Percentiles rank a stretch among this genome's conserved stretches.
phyloP scores from a whole-genome alignment of 2,329 filamentous ascomycete species.

The Emmonsiellopsis sp. region DNA sequence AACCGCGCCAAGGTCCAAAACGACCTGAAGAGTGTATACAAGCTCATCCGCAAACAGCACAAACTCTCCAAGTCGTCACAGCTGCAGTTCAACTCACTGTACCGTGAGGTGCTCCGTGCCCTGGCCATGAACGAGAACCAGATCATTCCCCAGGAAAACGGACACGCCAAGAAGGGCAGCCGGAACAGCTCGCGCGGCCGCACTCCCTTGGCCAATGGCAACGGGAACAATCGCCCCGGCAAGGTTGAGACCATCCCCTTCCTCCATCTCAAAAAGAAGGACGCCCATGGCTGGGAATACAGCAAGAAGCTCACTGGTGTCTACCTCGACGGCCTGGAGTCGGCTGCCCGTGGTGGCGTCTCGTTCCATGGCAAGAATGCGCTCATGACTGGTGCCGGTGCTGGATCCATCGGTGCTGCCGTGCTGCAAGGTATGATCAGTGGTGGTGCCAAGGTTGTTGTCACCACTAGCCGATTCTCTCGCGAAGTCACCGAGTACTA shows the following conservation, averaged over 20 bases:
- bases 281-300: constrained; percentile 94
- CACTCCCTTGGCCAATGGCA: not conserved
- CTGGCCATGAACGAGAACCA: constrained; percentile 97
- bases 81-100: constrained; percentile 90
- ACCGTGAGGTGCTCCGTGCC: constrained; percentile 87
- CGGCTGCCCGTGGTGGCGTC: constrained; percentile 76
- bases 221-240: constrained; percentile 38
- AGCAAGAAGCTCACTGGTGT: constrained; percentile 95
- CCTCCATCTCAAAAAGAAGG: constrained; percentile 94
- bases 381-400: constrained; percentile 96
- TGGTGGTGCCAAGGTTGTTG: constrained; percentile 91
- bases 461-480: constrained; percentile 94
- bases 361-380: constrained; percentile 92
- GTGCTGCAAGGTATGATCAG: constrained; percentile 93
- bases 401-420: constrained; percentile 93
- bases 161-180: constrained; percentile 48
- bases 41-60: constrained; percentile 96
- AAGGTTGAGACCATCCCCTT: constrained; percentile 98
- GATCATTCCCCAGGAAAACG: constrained; percentile 81
- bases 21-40: constrained; percentile 90
- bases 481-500: constrained; percentile 98
- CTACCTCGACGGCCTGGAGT: constrained; percentile 85
- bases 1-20: constrained; percentile 97
- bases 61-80: constrained; percentile 95
- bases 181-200: constrained; percentile 34